phyloP scores from a whole-genome alignment of 2,329 filamentous ascomycete species.

The Rugonectria rugulosa region DNA sequence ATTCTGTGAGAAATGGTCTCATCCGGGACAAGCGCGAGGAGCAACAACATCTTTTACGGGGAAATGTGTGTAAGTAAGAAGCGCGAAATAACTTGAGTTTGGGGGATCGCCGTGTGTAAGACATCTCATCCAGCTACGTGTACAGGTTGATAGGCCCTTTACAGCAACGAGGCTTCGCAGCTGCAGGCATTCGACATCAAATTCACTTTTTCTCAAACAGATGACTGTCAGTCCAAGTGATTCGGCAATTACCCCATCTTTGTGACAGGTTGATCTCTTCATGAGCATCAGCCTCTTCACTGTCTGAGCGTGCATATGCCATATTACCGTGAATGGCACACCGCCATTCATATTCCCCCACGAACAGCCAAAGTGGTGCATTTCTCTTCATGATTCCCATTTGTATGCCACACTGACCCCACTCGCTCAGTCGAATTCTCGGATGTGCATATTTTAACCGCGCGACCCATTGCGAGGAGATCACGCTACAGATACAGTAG shows the following conservation, averaged over 20 bases:
- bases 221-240: background rate
- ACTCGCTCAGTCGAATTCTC: slow-evolving; percentile 3
- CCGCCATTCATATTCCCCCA: slow-evolving; percentile 10
- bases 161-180: too few relatives aligned
- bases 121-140: too few relatives aligned
- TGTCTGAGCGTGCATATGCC: background rate
- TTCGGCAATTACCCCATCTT: background rate
- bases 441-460: background rate
- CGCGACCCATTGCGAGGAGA: background rate
- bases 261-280: background rate
- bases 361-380: background rate
- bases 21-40: background rate
- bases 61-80: background rate
- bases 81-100: too few relatives aligned
- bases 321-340: slow-evolving; percentile 11
- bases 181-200: background rate
- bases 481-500: too few relatives aligned
- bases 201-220: background rate
- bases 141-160: too few relatives aligned
- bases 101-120: background rate
- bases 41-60: background rate
- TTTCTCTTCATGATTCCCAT: too few relatives aligned
- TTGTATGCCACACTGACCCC: background rate
- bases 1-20: background rate
- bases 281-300: background rate